Conservation (phyloP, 345 rosid species). For the Citrus hindsii region DNA sequence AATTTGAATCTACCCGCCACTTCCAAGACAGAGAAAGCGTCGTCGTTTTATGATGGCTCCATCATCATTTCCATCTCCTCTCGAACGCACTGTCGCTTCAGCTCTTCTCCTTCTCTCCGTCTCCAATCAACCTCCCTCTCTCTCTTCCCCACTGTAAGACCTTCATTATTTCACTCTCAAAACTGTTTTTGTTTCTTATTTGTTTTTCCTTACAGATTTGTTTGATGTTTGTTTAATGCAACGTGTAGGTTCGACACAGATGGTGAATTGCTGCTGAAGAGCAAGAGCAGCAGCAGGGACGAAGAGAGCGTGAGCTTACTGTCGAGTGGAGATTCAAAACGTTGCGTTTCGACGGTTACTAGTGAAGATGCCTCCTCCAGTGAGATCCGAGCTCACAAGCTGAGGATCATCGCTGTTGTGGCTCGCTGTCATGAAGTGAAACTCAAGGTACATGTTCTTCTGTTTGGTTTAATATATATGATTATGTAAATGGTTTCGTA, state of each 20-base stretch:
- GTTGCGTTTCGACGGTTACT: conserved; percentile 37
- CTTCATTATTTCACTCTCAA: neutral
- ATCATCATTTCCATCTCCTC: conserved; percentile 53
- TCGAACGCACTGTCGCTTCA: conserved; percentile 66
- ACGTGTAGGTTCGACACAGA: conserved; percentile 23
- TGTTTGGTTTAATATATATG: neutral
- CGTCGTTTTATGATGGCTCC: conserved; percentile 19
- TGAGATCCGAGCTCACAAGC: conserved; percentile 25
- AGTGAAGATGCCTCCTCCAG: conserved; percentile 37
- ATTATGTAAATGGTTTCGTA: neutral
- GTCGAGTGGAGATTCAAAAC: conserved; percentile 27
- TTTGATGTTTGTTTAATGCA: neutral
- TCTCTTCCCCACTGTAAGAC: conserved; percentile 31
- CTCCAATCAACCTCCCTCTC: conserved; percentile 12
- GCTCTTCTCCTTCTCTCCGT: conserved; percentile 75
- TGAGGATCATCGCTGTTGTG: conserved; percentile 27
- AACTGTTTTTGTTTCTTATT: neutral
- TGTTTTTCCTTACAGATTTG: neutral
- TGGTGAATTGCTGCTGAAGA: conserved; percentile 10
- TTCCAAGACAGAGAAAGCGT: conserved; percentile 16
- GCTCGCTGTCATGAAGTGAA: conserved; percentile 38
- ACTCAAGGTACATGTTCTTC: conserved; percentile 43
- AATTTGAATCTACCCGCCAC: conserved; percentile 51
- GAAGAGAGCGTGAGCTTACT: conserved; percentile 40
- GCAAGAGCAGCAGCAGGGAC: conserved; percentile 16